Evolutionary conservation across 805 yeast species (phyloP), one percentile per base, ranked within the genome.

Genomic region (Candida quercuum): DNA sequence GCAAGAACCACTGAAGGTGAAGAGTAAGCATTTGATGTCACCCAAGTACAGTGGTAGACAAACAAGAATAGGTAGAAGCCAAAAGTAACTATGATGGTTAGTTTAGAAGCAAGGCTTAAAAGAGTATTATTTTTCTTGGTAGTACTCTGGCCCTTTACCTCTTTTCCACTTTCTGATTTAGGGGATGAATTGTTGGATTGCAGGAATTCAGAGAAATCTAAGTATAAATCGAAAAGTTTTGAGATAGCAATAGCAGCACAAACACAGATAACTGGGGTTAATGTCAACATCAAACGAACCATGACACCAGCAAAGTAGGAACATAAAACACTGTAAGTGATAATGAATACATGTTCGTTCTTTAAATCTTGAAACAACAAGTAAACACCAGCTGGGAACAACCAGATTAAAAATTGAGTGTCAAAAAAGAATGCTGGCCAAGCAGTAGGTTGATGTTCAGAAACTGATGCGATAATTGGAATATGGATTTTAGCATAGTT

Each of bases 381-480:
- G 66, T 85, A 93, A 35, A 94, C 83, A 46, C 99, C 99, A 6
- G 89, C 97, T 37, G 99, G 99, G 86, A 93, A 93, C 50, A 93
- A 71, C 99, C 99, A 94, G 54, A 91, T 86, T 64, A 93, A 71
- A 71, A 91, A 76, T 54, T 80, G 86, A 36, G 93, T 81, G 61
- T 93, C 99, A 59, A 91, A 86, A 75, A 87, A 93, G 62, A 93
- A 94, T 11, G 97, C 79, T 10, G 98, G 95, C 99, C 99, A 93
- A 4, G 99, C 96, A n/a, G 98, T 91, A 42, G 99, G 99, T 71
- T 93, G 99, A 70, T 93, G 99, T 68, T 93, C 99, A 12, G 96
- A 86, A 27, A 93, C 99, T 3, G 97, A 89, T 2, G 99, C 99
- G 64, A 93, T 93, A 58, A 93, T 93, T 32, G 99, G 99, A 54